Conservation (phyloP, 768 basidiomycete genomes). For the Floccularia luteovirens region DNA sequence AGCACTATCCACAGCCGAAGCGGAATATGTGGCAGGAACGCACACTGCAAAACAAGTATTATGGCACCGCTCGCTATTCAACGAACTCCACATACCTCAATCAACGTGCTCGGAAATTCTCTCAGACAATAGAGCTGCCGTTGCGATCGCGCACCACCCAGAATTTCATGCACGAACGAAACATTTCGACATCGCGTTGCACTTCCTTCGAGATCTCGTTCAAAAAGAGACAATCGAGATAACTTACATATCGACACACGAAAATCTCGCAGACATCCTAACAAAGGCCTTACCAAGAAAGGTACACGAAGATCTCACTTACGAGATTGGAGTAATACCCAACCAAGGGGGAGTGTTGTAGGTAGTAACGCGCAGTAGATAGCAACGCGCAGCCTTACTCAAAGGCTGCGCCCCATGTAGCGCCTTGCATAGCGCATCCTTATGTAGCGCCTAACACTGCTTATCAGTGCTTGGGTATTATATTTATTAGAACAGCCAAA, state of each 20-base stretch:
- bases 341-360: conserved; percentile 10
- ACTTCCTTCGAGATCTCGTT: conserved; percentile 9
- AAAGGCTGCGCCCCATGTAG: too few species aligned
- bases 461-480: too few species aligned
- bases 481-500: too few species aligned
- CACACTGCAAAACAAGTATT: conserved; percentile 17
- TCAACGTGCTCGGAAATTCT: conserved; percentile 4
- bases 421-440: too few species aligned
- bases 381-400: too few species aligned
- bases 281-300: conserved; percentile 9
- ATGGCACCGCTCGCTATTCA: conserved; percentile 12
- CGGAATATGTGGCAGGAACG: conserved; percentile 26
- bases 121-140: conserved; percentile 13
- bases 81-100: conserved; percentile 6
- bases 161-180: conserved; percentile 14
- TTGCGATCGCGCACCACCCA: conserved; percentile 10
- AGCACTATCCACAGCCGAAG: conserved; percentile 31
- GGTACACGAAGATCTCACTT: conserved; percentile 7
- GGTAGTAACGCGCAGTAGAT: too few species aligned
- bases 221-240: conserved; percentile 4
- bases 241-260: conserved; percentile 4
- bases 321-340: conserved; percentile 7
- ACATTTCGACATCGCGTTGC: conserved; percentile 12
- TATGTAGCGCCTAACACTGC: too few species aligned
- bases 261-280: conserved; percentile 11